Percentiles rank a stretch among this genome's conserved stretches.
Conservation (phyloP, 73 alveolate species). For the Breviolum minutum region DNA sequence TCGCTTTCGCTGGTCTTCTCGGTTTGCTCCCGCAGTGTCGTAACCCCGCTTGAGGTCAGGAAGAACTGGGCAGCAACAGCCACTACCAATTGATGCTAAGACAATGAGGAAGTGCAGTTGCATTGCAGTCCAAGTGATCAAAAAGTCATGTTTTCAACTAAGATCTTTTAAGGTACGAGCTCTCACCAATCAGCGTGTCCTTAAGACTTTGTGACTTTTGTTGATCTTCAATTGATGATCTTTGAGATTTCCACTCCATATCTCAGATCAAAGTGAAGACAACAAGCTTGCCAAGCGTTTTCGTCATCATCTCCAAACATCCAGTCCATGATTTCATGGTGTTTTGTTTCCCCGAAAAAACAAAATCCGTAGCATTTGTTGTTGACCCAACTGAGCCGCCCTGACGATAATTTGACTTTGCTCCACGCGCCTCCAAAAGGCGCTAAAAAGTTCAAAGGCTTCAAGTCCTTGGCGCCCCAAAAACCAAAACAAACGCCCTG, state of each 20-base stretch:
- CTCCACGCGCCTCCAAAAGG: constrained; percentile 78
- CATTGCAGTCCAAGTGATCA: background rate
- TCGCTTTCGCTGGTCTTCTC: constrained; percentile 48
- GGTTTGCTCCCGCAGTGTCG: constrained; percentile 56
- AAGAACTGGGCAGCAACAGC: constrained; percentile 22
- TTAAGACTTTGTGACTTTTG: background rate
- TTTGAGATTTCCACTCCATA: background rate
- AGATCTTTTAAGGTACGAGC: background rate
- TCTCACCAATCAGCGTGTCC: constrained; percentile 58
- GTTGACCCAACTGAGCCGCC: background rate
- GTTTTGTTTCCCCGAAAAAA: background rate
- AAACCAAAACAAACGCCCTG: background rate
- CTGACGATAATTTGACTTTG: constrained; percentile 63
- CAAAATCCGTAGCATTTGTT: too few species aligned
- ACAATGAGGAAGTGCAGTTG: too few species aligned
- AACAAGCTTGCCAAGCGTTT: too few species aligned
- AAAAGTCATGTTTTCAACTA: background rate
- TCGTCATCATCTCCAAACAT: background rate
- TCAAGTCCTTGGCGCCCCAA: constrained; percentile 33
- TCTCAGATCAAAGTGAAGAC: background rate
- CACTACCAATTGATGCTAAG: too few species aligned
- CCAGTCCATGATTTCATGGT: background rate
- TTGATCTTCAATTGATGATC: background rate
- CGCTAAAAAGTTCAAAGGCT: constrained; percentile 74
- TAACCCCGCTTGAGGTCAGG: constrained; percentile 91